Conservation (phyloP, 2,329 filamentous ascomycete species). For the Trichophyton benhamiae region DNA sequence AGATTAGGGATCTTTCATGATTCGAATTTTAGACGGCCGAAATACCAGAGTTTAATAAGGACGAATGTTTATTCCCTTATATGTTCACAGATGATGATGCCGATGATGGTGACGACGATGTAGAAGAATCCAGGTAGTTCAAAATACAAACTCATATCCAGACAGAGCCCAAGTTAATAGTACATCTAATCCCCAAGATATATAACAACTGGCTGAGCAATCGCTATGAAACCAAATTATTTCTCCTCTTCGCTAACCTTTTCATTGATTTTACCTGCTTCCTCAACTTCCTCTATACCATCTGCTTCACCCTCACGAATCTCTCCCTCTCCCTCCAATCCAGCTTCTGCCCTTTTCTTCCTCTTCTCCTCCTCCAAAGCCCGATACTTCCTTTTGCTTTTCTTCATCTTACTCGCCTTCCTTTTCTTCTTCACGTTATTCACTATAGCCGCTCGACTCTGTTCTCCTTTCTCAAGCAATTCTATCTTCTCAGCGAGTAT, state of each 20-base stretch:
- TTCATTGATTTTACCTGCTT: not conserved
- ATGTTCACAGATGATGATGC: not conserved
- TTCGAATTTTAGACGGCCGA: not conserved
- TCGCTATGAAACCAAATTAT: not conserved
- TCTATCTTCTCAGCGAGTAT: conserved; percentile 70
- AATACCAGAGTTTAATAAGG: not conserved
- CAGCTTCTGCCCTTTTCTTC: conserved; percentile 11
- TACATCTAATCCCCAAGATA: not conserved
- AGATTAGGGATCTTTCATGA: not conserved
- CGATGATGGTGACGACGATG: not conserved
- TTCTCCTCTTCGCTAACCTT: not conserved
- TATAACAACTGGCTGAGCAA: not conserved
- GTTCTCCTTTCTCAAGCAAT: conserved; percentile 57
- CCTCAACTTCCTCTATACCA: not conserved
- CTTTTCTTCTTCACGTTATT: conserved; percentile 60
- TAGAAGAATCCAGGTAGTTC: not conserved
- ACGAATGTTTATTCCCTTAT: not conserved
- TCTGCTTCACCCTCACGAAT: conserved; percentile 4
- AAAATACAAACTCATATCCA: not conserved
- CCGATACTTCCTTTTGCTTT: conserved; percentile 34
- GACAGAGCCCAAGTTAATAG: not conserved
- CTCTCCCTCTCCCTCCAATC: conserved; percentile 4
- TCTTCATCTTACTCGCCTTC: conserved; percentile 35
- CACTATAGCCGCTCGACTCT: conserved; percentile 71
- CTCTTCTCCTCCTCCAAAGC: conserved; percentile 22